phyloP scores from a whole-genome alignment of 768 basidiomycete species.

The Xerocomus brunneocitrinus region DNA sequence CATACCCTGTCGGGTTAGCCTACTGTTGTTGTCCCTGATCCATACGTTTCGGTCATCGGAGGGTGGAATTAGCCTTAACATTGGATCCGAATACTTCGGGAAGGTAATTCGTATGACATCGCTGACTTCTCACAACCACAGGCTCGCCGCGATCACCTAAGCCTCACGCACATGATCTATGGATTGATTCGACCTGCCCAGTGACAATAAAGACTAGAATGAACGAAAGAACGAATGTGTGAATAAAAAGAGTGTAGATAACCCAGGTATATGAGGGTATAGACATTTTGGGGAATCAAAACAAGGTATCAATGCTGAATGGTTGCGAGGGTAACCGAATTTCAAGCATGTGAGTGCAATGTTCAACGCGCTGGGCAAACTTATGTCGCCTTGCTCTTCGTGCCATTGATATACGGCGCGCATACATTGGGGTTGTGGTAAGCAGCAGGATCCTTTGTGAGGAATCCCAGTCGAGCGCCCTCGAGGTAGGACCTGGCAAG shows the following conservation, averaged over 20 bases:
- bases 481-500: slow-evolving; percentile 63
- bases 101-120: too few species aligned
- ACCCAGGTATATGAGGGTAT: neutral
- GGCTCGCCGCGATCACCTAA: too few species aligned
- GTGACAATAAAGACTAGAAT: neutral
- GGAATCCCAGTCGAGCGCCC: slow-evolving; percentile 52
- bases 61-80: too few species aligned
- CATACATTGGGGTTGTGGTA: slow-evolving; percentile 62
- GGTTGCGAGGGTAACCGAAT: neutral
- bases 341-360: neutral
- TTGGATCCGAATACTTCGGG: too few species aligned
- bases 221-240: neutral
- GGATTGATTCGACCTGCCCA: neutral
- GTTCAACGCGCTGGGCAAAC: neutral
- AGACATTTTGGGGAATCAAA: neutral
- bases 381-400: slow-evolving; percentile 12
- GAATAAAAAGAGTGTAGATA: neutral
- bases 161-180: neutral
- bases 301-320: neutral
- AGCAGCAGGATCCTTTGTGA: slow-evolving; percentile 58
- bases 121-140: too few species aligned
- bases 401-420: slow-evolving; percentile 38
- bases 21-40: too few species aligned
- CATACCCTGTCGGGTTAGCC: too few species aligned
- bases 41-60: too few species aligned